These are phyloP conservation scores for Cucumis cinereus DNA, from an alignment of 306 rosid species.

Conservation along the genomic window DNA sequence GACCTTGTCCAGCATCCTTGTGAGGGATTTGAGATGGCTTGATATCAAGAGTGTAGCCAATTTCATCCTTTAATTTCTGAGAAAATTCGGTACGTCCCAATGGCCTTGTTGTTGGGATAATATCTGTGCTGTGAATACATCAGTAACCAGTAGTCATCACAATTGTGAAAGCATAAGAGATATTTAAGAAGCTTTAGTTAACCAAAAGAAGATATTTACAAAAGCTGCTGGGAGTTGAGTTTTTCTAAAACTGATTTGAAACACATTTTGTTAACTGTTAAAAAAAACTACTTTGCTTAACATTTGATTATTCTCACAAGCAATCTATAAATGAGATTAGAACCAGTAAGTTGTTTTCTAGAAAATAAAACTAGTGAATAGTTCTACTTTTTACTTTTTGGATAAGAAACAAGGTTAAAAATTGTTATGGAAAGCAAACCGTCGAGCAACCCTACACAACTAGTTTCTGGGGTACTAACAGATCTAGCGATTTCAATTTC, in stretches of 20 bases:
- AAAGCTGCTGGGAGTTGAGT: background rate
- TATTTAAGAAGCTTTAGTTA: background rate
- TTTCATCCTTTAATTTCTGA: constrained; percentile 42
- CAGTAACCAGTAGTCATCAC: constrained; percentile 21
- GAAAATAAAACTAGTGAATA: too few species aligned
- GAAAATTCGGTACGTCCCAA: constrained; percentile 46
- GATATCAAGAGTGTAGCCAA: constrained; percentile 59
- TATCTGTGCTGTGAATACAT: constrained; percentile 53
- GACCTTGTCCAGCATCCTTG: constrained; percentile 70
- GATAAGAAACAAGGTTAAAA: too few species aligned
- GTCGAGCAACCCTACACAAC: background rate
- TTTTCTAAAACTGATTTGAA: background rate
- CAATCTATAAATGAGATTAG: background rate
- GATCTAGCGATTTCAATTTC: background rate
- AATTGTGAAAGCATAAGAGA: background rate
- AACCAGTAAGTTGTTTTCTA: background rate
- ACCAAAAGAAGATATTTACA: background rate
- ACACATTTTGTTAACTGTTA: background rate
- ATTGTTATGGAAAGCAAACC: background rate
- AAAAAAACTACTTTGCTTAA: background rate
- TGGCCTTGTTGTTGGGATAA: constrained; percentile 40
- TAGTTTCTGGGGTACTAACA: background rate
- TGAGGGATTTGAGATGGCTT: constrained; percentile 64
- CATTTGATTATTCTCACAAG: background rate
- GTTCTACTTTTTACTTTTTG: too few species aligned